Evolutionary conservation across 139 green algal genomes (phyloP).

Genomic region (Chlorella vulgaris): DNA sequence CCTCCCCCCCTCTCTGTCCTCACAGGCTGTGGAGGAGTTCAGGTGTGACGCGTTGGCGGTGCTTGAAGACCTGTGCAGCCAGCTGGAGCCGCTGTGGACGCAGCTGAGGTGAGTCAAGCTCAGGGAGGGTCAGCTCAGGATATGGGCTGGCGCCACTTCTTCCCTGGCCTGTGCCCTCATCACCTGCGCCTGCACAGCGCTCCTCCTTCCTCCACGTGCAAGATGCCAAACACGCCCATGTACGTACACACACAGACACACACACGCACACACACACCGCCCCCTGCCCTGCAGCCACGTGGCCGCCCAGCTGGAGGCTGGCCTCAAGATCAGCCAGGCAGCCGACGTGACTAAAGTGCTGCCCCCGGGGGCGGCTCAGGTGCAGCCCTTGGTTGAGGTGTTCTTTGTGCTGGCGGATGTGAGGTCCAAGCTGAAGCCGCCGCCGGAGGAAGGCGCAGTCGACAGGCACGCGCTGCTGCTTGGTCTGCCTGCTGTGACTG

Average conservation of each 20-base stretch:
- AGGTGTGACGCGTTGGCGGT: not conserved
- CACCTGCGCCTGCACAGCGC: no score
- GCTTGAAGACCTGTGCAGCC: slow-evolving; percentile 28
- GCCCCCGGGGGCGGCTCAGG: slow-evolving; percentile 70
- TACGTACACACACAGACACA: no score
- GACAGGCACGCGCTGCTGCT: not conserved
- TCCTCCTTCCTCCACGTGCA: no score
- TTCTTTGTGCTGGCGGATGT: slow-evolving; percentile 87
- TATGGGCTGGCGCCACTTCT: not conserved
- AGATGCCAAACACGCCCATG: no score
- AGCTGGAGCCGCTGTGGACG: slow-evolving; percentile 36
- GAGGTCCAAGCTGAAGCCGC: slow-evolving; percentile 22
- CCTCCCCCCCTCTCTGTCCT: no score
- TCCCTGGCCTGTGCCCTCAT: not conserved
- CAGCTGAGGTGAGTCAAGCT: slow-evolving; percentile 9
- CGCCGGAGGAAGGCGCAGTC: not conserved
- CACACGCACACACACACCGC: no score
- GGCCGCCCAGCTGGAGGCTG: slow-evolving; percentile 17
- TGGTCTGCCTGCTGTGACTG: not conserved
- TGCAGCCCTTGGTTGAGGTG: slow-evolving; percentile 90
- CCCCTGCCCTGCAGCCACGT: slow-evolving; percentile 15
- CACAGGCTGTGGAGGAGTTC: slow-evolving; percentile 17
- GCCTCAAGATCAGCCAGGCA: slow-evolving; percentile 21
- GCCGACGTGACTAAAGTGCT: slow-evolving; percentile 51
- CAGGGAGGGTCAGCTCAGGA: no score